These are phyloP conservation scores for Penstemon barbatus DNA, from an alignment of 257 asterid species.

Conservation along the genomic window DNA sequence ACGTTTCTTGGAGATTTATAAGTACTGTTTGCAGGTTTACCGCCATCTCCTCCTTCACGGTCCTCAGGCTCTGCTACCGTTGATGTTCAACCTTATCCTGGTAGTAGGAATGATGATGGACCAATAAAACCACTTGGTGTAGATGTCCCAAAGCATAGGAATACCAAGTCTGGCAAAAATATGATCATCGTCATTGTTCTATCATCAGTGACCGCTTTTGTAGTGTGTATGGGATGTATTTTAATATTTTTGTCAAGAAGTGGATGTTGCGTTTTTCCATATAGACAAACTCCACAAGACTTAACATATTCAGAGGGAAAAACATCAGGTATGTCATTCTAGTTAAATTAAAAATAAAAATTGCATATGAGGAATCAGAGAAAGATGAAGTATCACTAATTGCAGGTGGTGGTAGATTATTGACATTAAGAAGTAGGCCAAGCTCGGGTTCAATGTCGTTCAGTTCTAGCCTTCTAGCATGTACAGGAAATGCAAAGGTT, in stretches of 20 bases:
- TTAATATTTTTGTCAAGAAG: conserved; percentile 56
- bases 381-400: conserved; percentile 9
- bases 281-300: conserved; percentile 35
- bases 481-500: conserved; percentile 72
- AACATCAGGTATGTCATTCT: conserved; percentile 49
- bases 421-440: conserved; percentile 48
- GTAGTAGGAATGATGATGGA: conserved; percentile 40
- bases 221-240: conserved; percentile 58
- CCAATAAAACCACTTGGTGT: conserved; percentile 81
- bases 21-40: conserved; percentile 58
- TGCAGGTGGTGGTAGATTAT: conserved; percentile 54
- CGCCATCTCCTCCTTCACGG: conserved; percentile 81
- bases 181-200: conserved; percentile 54
- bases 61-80: conserved; percentile 49
- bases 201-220: conserved; percentile 65
- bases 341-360: neutral
- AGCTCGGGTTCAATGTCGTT: conserved; percentile 64
- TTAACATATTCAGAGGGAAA: conserved; percentile 40
- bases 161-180: conserved; percentile 42
- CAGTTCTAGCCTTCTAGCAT: conserved; percentile 65
- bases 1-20: conserved; percentile 22
- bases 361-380: neutral
- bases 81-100: conserved; percentile 46
- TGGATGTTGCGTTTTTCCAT: conserved; percentile 29
- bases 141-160: conserved; percentile 56